A percentile compares a stretch with the other conserved stretches of the same genome.
Conservation (phyloP, 2,329 filamentous ascomycete genomes). For the Fusarium concolor region DNA sequence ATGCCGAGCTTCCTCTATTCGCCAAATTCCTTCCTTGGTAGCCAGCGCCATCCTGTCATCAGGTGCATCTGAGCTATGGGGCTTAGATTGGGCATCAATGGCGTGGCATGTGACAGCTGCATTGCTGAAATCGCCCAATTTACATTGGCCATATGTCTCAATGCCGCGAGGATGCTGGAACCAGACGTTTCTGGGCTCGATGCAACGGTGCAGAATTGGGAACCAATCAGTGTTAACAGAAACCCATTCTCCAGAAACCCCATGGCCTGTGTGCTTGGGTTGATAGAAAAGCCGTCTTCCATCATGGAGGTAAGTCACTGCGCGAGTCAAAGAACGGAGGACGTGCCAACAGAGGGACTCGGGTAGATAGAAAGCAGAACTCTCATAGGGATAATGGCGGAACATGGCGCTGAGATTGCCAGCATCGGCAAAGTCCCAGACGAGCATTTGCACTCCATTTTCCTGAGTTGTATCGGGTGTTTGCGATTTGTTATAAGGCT, state of each 20-base stretch:
- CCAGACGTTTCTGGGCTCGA: conserved; percentile 62
- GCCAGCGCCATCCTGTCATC: conserved; percentile 25
- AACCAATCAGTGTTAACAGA: conserved; percentile 59
- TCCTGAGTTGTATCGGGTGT: conserved; percentile 21
- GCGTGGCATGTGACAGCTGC: conserved; percentile 55
- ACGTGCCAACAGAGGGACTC: conserved; percentile 69
- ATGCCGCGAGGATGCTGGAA: conserved; percentile 60
- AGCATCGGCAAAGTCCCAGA: conserved; percentile 66
- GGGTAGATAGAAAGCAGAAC: conserved; percentile 55
- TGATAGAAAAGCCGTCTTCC: conserved; percentile 51
- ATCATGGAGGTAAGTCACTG: conserved; percentile 65
- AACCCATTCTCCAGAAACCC: conserved; percentile 11
- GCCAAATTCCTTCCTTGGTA: conserved; percentile 25
- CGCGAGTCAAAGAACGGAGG: conserved; percentile 59
- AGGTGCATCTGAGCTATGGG: background rate
- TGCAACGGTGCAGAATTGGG: conserved; percentile 62
- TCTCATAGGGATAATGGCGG: conserved; percentile 38
- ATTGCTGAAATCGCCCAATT: conserved; percentile 62
- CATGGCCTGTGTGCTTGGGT: background rate
- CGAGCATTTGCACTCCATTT: conserved; percentile 49
- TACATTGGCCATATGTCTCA: conserved; percentile 66
- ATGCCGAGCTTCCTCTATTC: conserved; percentile 13
- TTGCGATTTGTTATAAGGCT: conserved; percentile 27
- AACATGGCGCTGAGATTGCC: conserved; percentile 61
- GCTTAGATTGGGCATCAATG: conserved; percentile 2